These are phyloP conservation scores for Phytophthora sansomeana DNA, from an alignment of 352 stramenopile species.

Conservation along the genomic window DNA sequence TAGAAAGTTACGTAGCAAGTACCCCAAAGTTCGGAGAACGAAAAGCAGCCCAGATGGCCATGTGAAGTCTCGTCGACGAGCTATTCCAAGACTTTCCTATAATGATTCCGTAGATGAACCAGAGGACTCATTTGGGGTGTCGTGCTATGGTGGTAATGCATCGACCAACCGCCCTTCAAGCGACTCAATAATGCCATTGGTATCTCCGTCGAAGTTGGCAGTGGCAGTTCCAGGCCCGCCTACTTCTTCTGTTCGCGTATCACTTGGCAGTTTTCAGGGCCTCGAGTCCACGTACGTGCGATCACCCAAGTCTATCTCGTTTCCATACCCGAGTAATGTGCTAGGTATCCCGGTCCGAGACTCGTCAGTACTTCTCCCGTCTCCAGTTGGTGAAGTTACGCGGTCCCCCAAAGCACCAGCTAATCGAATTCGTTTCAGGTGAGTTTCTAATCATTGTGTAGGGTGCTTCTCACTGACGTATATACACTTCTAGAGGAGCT, in stretches of 20 bases:
- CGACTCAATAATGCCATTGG: conserved; percentile 33
- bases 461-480: conserved; percentile 4
- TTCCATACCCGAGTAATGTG: conserved; percentile 37
- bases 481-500: conserved; percentile 39
- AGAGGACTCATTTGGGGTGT: background rate
- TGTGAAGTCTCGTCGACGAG: conserved; percentile 32
- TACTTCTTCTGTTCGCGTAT: conserved; percentile 32
- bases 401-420: conserved; percentile 59
- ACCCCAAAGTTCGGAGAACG: conserved; percentile 28
- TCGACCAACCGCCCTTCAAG: conserved; percentile 3
- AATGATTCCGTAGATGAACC: conserved; percentile 10
- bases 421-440: conserved; percentile 59
- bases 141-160: background rate
- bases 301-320: conserved; percentile 33
- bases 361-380: conserved; percentile 45
- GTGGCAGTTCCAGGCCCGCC: conserved; percentile 19
- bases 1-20: conserved; percentile 48
- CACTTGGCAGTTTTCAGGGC: conserved; percentile 21
- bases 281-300: conserved; percentile 24
- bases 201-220: conserved; percentile 26
- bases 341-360: conserved; percentile 31
- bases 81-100: conserved; percentile 18
- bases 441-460: background rate
- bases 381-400: conserved; percentile 47
- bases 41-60: conserved; percentile 34